Base-by-base conservation (phyloP, 2,329 filamentous ascomycete genomes). In the Biscogniauxia mediterranea region DNA sequence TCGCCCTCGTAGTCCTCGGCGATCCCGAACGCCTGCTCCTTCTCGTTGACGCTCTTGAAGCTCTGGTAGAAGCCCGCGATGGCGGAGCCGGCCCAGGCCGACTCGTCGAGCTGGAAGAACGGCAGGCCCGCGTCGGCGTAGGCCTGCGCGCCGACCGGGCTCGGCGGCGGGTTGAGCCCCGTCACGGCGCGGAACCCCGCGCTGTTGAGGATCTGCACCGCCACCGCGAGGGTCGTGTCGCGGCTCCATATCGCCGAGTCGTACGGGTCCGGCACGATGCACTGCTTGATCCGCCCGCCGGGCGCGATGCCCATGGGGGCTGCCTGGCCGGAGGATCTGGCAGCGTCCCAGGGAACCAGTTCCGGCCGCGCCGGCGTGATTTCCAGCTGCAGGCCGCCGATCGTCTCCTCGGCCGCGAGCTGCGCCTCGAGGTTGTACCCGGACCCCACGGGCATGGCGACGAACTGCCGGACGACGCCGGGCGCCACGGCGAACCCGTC, bases 361-460 rank as follows among this genome's bases (percentile, higher is more conserved):
- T 32, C 28, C 28, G 28, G 28, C 28, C 28, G 28, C 28, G 28
- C 28, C 28, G 75, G 77, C 0, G 73, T 78, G 20, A 83, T 72
- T 59, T 82, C 79, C 49, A 83, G 70, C 59, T 80, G 80, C 2
- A 83, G 61, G 3, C 79, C 79, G 17, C 76, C 75, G 5, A 74
- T 62, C 2, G 63, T 61, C 21, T 73, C 58, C 21, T 73, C 58
- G 3, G 78, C 78, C 0, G 77, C 81, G 5, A 81, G 64, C 64
- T 83, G 80, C 1, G 73, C 72, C 65, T 83, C 80, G 7, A 82
- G 73, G 0, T 76, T 76, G 57, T 80, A 79, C 0, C 79, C 78
- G 15, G 68, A 70, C 0, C 76, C 76, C 25, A 76, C 63, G 0
- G 78, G 76, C 74, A 80, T 79, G 1, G 80, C 79, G 2, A 82